A percentile compares a stretch with the other conserved stretches of the same genome.
Conservation (phyloP, 495 filamentous ascomycete genomes). For the Astrocystis sublimbata region DNA sequence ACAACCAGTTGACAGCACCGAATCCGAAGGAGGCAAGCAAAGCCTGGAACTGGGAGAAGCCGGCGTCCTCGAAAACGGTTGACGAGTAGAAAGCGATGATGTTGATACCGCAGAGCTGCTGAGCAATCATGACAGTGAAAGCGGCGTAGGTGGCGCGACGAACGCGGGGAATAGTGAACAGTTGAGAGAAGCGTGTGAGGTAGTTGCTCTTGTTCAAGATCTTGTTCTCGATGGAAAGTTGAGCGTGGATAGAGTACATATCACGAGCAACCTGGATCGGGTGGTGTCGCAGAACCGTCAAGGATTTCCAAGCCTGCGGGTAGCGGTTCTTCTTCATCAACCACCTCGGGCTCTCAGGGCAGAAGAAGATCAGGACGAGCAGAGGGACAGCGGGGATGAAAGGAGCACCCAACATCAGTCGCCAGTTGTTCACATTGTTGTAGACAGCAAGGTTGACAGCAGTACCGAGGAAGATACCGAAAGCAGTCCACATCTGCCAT, state of each 20-base stretch:
- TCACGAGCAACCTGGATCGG: constrained; percentile 73
- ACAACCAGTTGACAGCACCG: constrained; percentile 79
- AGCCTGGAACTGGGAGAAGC: constrained; percentile 56
- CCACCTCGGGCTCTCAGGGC: constrained; percentile 71
- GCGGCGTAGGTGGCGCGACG: constrained; percentile 61
- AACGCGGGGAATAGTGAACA: constrained; percentile 62
- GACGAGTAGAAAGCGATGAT: constrained; percentile 87
- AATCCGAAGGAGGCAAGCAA: constrained; percentile 77
- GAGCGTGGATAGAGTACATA: constrained; percentile 72
- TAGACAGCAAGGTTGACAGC: constrained; percentile 69
- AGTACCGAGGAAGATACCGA: constrained; percentile 74
- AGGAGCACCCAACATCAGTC: constrained; percentile 76
- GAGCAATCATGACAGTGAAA: constrained; percentile 71
- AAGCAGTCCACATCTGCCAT: constrained; percentile 87
- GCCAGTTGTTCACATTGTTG: constrained; percentile 60
- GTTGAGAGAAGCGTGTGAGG: constrained; percentile 53
- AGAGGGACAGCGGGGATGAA: constrained; percentile 75
- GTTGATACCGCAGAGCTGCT: constrained; percentile 87
- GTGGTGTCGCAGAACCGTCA: constrained; percentile 62
- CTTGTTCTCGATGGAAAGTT: constrained; percentile 44
- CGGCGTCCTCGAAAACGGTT: constrained; percentile 68
- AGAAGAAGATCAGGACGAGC: constrained; percentile 65
- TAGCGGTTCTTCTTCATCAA: constrained; percentile 64
- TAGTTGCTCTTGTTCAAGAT: constrained; percentile 44
- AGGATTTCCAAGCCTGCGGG: constrained; percentile 61